Base-by-base conservation (phyloP, 345 rosid genomes). In the Hibiscus syriacus region DNA sequence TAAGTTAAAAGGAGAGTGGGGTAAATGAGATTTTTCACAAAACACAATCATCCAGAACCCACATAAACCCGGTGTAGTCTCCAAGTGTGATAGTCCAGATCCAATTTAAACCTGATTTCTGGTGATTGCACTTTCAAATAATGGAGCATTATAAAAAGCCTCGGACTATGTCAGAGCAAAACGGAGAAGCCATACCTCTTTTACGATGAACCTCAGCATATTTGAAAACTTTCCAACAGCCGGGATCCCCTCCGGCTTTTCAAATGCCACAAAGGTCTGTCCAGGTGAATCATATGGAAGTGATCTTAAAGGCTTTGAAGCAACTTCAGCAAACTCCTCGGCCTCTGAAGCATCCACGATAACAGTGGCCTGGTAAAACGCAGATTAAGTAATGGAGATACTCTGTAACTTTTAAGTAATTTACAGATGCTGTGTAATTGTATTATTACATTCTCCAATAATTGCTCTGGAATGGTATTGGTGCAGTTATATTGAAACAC, bases 401-500 rank as follows among this genome's bases (percentile, higher is more conserved):
- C 34, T 46, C 55, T 6, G 67, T 70, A 57, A 64, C 17, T 20
- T 49, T 49, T 7, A 14, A 41, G 72, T 69, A 39, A 70, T n/a
- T 2, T 49, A 49, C 14, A 2, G 7, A 34, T 65, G n/a, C 34
- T 45, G 53, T 64, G 22, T 17, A 53, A 69, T 55, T 59, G 25
- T 73, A 56, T 59, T 72, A 70, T 80, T 83, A 94, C 99, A 76
- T 87, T 85, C 79, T 94, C 99, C 84, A 94, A 85, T 64, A 94
- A 76, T 67, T 89, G 96, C 77, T 94, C 99, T 4, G 95, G 95
- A 67, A 94, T 86, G 19, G 99, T 94, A 74, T 94, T 94, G 60
- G 92, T 91, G 86, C 97, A 91, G 83, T 91, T 91, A 79, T 87
- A 94, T 86, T 94, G 99, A 77, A 94, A 86, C 79, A 94, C 90